Evolutionary conservation across 768 basidiomycete genomes (phyloP), one percentile per base, ranked within the genome.

Genomic region (Panus rudis): DNA sequence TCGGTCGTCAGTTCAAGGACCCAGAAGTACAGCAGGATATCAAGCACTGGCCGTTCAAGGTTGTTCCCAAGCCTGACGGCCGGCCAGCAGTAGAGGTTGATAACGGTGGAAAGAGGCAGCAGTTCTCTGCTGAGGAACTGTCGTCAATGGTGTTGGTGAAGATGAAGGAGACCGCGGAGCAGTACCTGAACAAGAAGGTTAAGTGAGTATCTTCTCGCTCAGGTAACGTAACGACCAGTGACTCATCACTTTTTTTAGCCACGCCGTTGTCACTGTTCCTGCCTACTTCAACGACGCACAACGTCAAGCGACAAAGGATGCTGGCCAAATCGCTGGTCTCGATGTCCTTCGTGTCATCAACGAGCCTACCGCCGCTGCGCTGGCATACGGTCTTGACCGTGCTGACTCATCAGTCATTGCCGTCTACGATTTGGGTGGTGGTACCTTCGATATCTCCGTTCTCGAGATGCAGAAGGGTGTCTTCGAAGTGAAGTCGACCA

Each of bases 231-330:
- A 22, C n/a, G 16, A 20, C 16, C n/a, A n/a, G 7, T 35, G 33
- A 17, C 33, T 35, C n/a, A 8, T 35, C 33, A 17, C 33, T 35
- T 28, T 46, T 39, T 21, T 39, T 43, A 88, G 84, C 55, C 81
- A 89, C 42, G 86, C 86, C 21, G 93, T 98, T 55, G 72, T 98
- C 57, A 97, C 93, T 12, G 94, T 97, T 23, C 96, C 94, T 1
- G 93, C 94, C 0, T 97, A 97, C 71, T 99, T 98, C 79, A 99
- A 99, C 63, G 96, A 99, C 61, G 93, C 96, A 16, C 96, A 99
- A 66, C 84, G 96, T 47, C 94, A 98, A 71, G 96, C 96, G 4
- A 99, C 96, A 32, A 96, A 97, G 69, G 84, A 97, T 48, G 92
- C 96, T 41, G 96, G 96, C 59, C 84, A 91, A 62, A 97, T 98